Percentiles rank a stretch among this genome's conserved stretches.
Evolutionary conservation across 306 rosid genomes (phyloP).

Genomic region (Acmispon strigosus): DNA sequence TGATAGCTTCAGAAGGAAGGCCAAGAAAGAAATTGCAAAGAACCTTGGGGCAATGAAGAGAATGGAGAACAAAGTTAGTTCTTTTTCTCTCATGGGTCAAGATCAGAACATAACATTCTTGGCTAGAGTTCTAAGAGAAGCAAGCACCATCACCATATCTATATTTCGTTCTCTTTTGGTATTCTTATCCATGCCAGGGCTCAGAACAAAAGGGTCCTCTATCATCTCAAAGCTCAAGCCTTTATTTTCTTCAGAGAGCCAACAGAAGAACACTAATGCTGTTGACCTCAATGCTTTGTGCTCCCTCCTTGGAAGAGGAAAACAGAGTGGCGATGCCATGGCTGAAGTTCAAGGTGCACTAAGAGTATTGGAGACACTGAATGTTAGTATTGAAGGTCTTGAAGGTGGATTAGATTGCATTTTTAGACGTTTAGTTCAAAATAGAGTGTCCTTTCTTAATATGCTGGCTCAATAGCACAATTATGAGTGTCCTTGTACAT

Average conservation of each 20-base stretch:
- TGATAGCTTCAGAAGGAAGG: conserved; percentile 47
- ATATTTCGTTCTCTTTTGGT: conserved; percentile 38
- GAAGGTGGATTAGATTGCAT: conserved; percentile 32
- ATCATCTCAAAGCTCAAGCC: conserved; percentile 47
- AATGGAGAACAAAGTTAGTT: conserved; percentile 29
- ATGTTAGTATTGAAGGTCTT: conserved; percentile 30
- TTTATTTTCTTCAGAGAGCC: conserved; percentile 30
- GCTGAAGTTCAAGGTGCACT: conserved; percentile 31
- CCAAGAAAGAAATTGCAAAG: conserved; percentile 52
- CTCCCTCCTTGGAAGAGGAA: neutral
- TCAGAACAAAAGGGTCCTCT: conserved; percentile 32
- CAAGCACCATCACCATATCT: conserved; percentile 36
- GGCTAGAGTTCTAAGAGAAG: conserved; percentile 43
- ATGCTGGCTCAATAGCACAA: conserved; percentile 37
- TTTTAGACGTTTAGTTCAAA: conserved; percentile 53
- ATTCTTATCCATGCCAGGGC: conserved; percentile 39
- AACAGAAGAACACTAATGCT: conserved; percentile 22
- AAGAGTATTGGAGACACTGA: conserved; percentile 35
- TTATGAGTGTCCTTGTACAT: conserved; percentile 11
- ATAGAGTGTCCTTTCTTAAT: conserved; percentile 73
- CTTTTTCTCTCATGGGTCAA: conserved; percentile 10
- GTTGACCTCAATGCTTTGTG: conserved; percentile 24
- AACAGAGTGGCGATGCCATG: neutral
- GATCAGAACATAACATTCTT: conserved; percentile 26
- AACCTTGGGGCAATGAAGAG: conserved; percentile 41